A percentile compares a stretch with the other conserved stretches of the same genome.
phyloP scores from a whole-genome alignment of 495 filamentous ascomycete genomes.

The Aspergillus coremiiformis region DNA sequence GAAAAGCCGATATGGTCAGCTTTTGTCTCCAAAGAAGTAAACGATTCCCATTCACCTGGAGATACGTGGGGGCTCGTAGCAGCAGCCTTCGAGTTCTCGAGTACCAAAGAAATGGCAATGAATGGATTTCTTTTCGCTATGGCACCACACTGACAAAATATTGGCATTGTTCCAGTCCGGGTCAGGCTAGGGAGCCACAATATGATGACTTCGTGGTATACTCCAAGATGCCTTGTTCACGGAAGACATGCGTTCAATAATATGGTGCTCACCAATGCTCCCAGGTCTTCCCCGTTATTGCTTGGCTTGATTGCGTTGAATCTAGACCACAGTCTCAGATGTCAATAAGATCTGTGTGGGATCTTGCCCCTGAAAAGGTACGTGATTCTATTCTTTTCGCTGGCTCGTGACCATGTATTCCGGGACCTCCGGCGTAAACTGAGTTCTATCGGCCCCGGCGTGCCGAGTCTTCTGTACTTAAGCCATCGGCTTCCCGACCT shows the following conservation, averaged over 20 bases:
- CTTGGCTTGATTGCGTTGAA: not conserved
- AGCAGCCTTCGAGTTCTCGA: not conserved
- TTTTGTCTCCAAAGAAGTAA: too few relatives aligned
- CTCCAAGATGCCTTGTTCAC: not conserved
- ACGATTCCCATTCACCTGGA: not conserved
- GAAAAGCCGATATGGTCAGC: too few relatives aligned
- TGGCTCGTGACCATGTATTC: conserved; percentile 4
- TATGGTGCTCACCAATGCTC: not conserved
- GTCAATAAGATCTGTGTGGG: not conserved
- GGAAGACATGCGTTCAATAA: not conserved
- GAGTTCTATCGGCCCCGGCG: conserved; percentile 4
- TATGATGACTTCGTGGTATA: not conserved
- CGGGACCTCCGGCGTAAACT: conserved; percentile 8
- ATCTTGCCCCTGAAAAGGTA: not conserved
- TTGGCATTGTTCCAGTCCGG: not conserved
- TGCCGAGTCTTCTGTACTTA: conserved; percentile 9
- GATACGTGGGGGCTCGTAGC: not conserved
- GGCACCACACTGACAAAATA: too few relatives aligned
- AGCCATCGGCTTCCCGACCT: conserved; percentile 10
- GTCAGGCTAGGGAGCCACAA: too few relatives aligned
- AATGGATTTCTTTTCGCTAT: too few relatives aligned
- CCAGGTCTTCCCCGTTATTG: not conserved
- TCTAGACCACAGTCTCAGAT: not conserved
- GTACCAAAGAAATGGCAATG: too few relatives aligned
- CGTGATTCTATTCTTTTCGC: conserved; percentile 1